Evolutionary conservation across 495 filamentous ascomycete species (phyloP).

Genomic region (Bacidia gigantensis): DNA sequence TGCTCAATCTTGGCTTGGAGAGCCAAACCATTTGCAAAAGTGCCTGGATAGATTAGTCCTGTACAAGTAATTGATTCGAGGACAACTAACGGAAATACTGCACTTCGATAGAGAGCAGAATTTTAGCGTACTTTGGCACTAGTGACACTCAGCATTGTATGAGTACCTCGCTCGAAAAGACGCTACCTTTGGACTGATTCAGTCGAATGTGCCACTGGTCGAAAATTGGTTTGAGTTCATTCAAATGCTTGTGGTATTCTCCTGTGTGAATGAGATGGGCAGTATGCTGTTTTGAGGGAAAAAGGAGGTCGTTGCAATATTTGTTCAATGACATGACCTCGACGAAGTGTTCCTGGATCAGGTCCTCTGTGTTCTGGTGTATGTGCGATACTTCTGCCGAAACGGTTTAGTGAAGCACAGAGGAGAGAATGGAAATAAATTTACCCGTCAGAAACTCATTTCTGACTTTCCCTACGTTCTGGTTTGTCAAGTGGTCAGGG

Average conservation of each 20-base stretch:
- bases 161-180: not conserved
- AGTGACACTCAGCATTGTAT: constrained; percentile 17
- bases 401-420: constrained; percentile 30
- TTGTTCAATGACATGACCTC: constrained; percentile 84
- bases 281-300: constrained; percentile 70
- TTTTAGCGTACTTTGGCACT: constrained; percentile 64
- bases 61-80: constrained; percentile 16
- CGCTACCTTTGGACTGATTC: constrained; percentile 41
- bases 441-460: constrained; percentile 7
- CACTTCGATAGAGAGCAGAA: constrained; percentile 81
- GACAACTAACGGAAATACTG: constrained; percentile 57
- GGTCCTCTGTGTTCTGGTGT: constrained; percentile 37
- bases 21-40: constrained; percentile 87
- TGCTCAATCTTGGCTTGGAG: constrained; percentile 91
- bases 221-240: constrained; percentile 64
- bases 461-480: constrained; percentile 4
- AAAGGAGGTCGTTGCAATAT: constrained; percentile 67
- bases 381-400: constrained; percentile 32
- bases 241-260: constrained; percentile 63
- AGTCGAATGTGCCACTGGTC: constrained; percentile 62
- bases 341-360: constrained; percentile 81
- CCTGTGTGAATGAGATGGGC: constrained; percentile 75
- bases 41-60: constrained; percentile 19
- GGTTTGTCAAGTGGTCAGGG: constrained; percentile 43
- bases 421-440: constrained; percentile 21